Evolutionary conservation across 352 stramenopile genomes (phyloP).

Genomic region (Blastocystis sp.): DNA sequence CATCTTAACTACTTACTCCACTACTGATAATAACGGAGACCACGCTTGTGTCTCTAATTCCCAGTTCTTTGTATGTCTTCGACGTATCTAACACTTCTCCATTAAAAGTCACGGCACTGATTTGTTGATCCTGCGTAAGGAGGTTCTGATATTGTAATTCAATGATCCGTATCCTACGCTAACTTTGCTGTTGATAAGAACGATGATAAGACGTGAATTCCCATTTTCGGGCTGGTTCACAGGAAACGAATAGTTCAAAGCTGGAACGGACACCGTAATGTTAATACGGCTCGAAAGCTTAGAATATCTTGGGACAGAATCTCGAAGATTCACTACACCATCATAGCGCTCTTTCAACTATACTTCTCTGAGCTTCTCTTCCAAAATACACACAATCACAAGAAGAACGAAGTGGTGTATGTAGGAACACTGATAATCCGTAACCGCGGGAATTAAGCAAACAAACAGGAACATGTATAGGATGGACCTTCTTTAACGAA

Average conservation of each 20-base stretch:
- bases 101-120: neutral
- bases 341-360: too few species aligned
- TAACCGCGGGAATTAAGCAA: neutral
- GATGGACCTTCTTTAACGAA: neutral
- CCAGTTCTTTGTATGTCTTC: neutral
- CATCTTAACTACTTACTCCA: neutral
- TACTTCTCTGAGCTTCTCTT: too few species aligned
- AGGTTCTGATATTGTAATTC: neutral
- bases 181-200: neutral
- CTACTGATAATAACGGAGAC: neutral
- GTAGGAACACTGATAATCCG: neutral
- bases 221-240: conserved; percentile 1
- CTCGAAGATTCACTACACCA: too few species aligned
- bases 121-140: neutral
- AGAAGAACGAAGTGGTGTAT: neutral
- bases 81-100: neutral
- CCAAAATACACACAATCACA: too few species aligned
- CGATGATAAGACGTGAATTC: neutral
- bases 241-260: neutral
- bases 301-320: too few species aligned
- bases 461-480: neutral
- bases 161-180: neutral
- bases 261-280: neutral
- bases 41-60: conserved; percentile 12
- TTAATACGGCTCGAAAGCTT: neutral